Base-by-base conservation (phyloP, 768 basidiomycete species). In the Mycena latifolia region DNA sequence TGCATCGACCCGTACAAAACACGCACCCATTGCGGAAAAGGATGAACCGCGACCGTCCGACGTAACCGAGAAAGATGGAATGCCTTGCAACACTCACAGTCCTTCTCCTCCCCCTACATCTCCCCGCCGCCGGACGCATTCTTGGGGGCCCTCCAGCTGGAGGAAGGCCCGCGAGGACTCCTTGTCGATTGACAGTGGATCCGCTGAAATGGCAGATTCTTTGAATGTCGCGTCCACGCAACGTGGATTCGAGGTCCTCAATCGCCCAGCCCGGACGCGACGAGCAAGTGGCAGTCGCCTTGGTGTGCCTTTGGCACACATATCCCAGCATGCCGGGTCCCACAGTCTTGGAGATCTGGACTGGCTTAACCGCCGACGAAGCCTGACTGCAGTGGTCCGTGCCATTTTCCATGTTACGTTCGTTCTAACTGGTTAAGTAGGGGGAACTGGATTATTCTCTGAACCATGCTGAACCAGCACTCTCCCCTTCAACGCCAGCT, bases 291-390 rank as follows among this genome's bases (percentile, higher is more conserved):
- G 72, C 5, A 75, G 76, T 46, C 78, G 77, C 75, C 72, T 77
- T 7, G 63, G 70, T 53, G 51, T 70, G 27, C 69, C 69, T n/a
- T 45, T 72, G 57, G 51, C 71, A 15, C 69, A 72, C 63, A 48
- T 67, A 63, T 65, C 61, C 57, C 55, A 69, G 55, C 20, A 59
- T 62, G 14, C 66, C 63, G 48, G 63, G 56, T 45, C 76, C 72
- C 33, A 87, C 61, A 88, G 85, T 66, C 78, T 93, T 41, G 87
- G 88, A 31, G 92, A 94, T 73, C 81, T 92, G 54, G 92, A 92
- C 73, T 94, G 93, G 93, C 79, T 93, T 35, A 85, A 90, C 61
- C 86, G 90, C 55, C 83, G 93, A 56, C 85, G 92, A 62, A 92
- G 89, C 74, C 78, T 91, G 31, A 89, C 88, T 72, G 84, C 86